These are phyloP conservation scores for Pontederia crassipes DNA, from an alignment of 176 grass and related monocot species.

Conservation along the genomic window DNA sequence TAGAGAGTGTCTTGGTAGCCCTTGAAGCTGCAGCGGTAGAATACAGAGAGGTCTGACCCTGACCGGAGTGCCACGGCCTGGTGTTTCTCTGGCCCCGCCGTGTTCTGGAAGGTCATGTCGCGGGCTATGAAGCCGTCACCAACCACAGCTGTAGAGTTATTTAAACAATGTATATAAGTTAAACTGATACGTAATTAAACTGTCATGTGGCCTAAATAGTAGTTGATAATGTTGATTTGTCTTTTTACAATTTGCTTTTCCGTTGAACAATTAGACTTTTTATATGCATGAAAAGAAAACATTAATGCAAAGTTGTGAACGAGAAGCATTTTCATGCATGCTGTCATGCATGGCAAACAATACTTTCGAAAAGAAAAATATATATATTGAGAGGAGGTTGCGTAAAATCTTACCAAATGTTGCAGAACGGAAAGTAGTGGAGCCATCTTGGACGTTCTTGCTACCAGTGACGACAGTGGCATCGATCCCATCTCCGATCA, in stretches of 20 bases:
- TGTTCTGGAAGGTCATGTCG: slow-evolving; percentile 8
- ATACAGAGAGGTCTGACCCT: neutral
- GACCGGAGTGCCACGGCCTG: neutral
- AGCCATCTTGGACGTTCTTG: slow-evolving; percentile 11
- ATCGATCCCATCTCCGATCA: slow-evolving; percentile 8
- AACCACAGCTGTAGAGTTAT: neutral
- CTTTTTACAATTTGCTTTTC: too few species aligned
- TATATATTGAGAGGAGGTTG: neutral
- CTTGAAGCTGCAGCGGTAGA: slow-evolving; percentile 10
- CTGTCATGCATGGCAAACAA: too few species aligned
- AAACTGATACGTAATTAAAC: neutral
- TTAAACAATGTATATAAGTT: too few species aligned
- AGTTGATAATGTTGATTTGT: neutral
- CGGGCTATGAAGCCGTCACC: slow-evolving; percentile 5
- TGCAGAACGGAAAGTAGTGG: slow-evolving; percentile 6
- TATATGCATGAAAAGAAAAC: too few species aligned
- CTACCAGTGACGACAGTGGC: slow-evolving; percentile 6
- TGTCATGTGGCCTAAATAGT: neutral
- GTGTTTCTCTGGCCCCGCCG: neutral
- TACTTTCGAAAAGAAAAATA: neutral
- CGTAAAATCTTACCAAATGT: slow-evolving; percentile 2
- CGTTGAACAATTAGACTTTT: too few species aligned
- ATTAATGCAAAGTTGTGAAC: too few species aligned
- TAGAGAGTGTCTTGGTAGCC: slow-evolving; percentile 10
- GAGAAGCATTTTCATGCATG: too few species aligned